phyloP scores from a whole-genome alignment of 148 eudicot species.

The Rheum nobile region DNA sequence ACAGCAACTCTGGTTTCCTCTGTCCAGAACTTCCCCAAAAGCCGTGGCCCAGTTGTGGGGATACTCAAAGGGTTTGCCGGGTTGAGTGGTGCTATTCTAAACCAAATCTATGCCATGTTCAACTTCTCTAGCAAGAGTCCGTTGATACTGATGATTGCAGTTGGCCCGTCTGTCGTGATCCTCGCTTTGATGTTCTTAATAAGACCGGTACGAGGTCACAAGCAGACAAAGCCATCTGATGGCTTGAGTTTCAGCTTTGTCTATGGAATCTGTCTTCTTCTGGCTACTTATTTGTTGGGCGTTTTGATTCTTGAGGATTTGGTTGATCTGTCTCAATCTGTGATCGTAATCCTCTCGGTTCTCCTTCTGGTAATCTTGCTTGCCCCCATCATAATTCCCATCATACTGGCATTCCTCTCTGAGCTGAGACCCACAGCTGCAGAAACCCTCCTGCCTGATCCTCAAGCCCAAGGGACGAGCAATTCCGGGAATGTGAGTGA shows the following conservation, averaged over 20 bases:
- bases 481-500: conserved; percentile 10
- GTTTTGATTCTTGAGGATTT: conserved; percentile 33
- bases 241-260: conserved; percentile 33
- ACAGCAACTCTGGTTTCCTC: conserved; percentile 55
- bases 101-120: conserved; percentile 32
- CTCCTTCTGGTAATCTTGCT: conserved; percentile 25
- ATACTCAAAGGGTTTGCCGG: conserved; percentile 62
- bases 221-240: conserved; percentile 47
- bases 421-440: conserved; percentile 15
- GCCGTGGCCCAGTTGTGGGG: conserved; percentile 49
- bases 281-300: conserved; percentile 33
- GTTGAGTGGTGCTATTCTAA: conserved; percentile 53
- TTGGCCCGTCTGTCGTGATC: conserved; percentile 34
- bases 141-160: conserved; percentile 39
- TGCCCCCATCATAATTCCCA: conserved; percentile 37
- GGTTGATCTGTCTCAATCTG: conserved; percentile 16
- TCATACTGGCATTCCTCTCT: conserved; percentile 24
- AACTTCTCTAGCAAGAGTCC: conserved; percentile 25
- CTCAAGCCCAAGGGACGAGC: conserved; percentile 19
- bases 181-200: conserved; percentile 38
- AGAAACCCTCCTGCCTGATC: conserved; percentile 32
- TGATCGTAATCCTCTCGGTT: conserved; percentile 16
- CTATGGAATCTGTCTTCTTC: conserved; percentile 32
- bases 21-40: conserved; percentile 57
- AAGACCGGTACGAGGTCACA: conserved; percentile 49